Base-by-base conservation (phyloP, 148 eudicot genomes). In the Nepenthes gracilis region DNA sequence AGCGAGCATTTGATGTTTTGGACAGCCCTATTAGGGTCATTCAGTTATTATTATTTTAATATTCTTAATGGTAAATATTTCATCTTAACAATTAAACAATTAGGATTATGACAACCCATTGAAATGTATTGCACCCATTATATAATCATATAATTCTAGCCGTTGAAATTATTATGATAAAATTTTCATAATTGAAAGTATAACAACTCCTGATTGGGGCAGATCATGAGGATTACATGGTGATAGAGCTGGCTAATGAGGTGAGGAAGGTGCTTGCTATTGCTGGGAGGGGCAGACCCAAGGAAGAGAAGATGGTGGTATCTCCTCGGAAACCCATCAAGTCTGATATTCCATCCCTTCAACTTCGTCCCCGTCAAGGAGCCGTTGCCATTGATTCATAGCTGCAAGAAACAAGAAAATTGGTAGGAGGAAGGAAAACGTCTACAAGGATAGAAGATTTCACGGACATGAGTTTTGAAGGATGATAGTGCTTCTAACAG, bases 211-310 rank as follows among this genome's bases (percentile, higher is more conserved):
- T n/a, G 51, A 58, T 34, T 65, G 52, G 49, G 0, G 67, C 81
- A 92, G 97, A 82, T 68, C 96, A 92, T 65, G 98, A 85, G 65
- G 98, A 92, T 58, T 94, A 88, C 66, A 71, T 72, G 34, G 76
- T 92, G 48, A 84, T 85, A 15, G 96, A 85, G 77, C 77, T 92
- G 47, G 96, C 98, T 11, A 84, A 82, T 64, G 98, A 84, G 71
- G 96, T 88, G 64, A 83, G 96, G 70, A 85, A 74, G 65, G 90
- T 88, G 33, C 85, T 92, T 2, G 85, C 74, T n/a, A 61, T 61
- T 6, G 36, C 35, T 5, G 69, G 63, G 10, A 4, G 63, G 14
- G 81, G 50, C 51, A 51, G 70, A 43, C 57, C 67, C 2, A 65
- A 57, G 50, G 83, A 76, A 67, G 77, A 74, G 60, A 82, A 70